Evolutionary conservation across 2,329 filamentous ascomycete species (phyloP), one percentile per base, ranked within the genome.

Genomic region (Aspergillus terreus): DNA sequence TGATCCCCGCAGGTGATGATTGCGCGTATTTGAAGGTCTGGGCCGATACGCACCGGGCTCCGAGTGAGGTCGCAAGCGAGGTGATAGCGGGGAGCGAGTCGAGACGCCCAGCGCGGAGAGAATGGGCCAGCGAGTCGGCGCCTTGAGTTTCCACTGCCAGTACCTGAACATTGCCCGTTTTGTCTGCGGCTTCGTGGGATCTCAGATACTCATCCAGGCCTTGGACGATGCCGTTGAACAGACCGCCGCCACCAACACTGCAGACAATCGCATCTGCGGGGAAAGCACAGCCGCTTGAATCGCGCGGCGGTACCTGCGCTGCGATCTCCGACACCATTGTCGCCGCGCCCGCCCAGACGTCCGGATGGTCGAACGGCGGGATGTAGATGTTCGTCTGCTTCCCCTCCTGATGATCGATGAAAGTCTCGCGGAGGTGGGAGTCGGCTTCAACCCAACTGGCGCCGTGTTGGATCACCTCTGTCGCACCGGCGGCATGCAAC

Each of bases 171-270:
- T 60, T 53, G 12, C 56, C 57, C 41, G 21, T 48, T 4, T 14
- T 15, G 35, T 23, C 27, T 33, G 27, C 36, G 1, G 12, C 12
- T 5, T 70, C 67, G 5, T 56, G 45, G 35, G 51, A 44, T 23
- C 53, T 48, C n/a, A 63, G 35, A 50, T 62, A 50, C 36, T 53
- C 47, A 56, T 53, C 77, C 9, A 91, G 71, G 4, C 86, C 87
- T 55, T 83, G 74, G 70, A 87, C 80, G 48, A 94, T 71, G 3
- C 90, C 90, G 62, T 84, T 87, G 44, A 95, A 79, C 17, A 94
- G 71, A 0, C 89, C 88, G 7, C 90, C 90, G 4, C 90, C 89
- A 10, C 89, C 90, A 27, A 91, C 87, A 51, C 79, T 85, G 69
- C 87, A 91, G 44, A 92, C 79, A n/a, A 95, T 76, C 17, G 78